Conservation (phyloP, 2,329 filamentous ascomycete genomes). For the Fusarium praegraminearum region DNA sequence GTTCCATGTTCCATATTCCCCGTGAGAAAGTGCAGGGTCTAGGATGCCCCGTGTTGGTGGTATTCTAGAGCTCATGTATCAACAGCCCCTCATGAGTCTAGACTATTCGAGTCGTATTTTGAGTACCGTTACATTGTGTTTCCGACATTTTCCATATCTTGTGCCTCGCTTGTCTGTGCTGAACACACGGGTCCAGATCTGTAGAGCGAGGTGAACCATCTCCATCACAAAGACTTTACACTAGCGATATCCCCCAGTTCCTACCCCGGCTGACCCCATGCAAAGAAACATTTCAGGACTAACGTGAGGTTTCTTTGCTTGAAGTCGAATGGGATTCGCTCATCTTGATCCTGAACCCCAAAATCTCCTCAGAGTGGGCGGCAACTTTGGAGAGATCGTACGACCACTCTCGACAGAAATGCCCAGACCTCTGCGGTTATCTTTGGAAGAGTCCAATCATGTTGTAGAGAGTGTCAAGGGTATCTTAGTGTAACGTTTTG, state of each 20-base stretch:
- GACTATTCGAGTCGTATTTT: slow-evolving; percentile 5
- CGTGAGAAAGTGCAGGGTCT: background rate
- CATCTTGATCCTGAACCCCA: background rate
- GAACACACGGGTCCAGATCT: background rate
- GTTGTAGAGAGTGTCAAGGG: background rate
- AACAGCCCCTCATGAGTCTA: slow-evolving; percentile 7
- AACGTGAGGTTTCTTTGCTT: background rate
- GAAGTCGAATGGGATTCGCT: background rate
- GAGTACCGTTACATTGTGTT: slow-evolving; percentile 17
- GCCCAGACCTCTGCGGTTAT: background rate
- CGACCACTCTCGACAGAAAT: slow-evolving; percentile 3
- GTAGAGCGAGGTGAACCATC: background rate
- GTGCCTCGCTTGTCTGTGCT: background rate
- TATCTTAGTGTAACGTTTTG: background rate
- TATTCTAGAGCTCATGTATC: background rate
- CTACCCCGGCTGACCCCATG: background rate
- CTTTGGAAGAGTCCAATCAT: background rate
- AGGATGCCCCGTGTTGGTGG: background rate
- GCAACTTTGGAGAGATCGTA: slow-evolving; percentile 25
- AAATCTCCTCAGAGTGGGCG: slow-evolving; percentile 12
- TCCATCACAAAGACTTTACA: background rate
- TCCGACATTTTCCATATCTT: slow-evolving; percentile 12
- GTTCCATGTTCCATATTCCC: background rate
- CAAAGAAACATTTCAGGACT: background rate
- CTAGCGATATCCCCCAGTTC: background rate